Evolutionary conservation across 2,329 filamentous ascomycete genomes (phyloP), one percentile per base, ranked within the genome.

Genomic region (Magnaporthiopsis incrustans): DNA sequence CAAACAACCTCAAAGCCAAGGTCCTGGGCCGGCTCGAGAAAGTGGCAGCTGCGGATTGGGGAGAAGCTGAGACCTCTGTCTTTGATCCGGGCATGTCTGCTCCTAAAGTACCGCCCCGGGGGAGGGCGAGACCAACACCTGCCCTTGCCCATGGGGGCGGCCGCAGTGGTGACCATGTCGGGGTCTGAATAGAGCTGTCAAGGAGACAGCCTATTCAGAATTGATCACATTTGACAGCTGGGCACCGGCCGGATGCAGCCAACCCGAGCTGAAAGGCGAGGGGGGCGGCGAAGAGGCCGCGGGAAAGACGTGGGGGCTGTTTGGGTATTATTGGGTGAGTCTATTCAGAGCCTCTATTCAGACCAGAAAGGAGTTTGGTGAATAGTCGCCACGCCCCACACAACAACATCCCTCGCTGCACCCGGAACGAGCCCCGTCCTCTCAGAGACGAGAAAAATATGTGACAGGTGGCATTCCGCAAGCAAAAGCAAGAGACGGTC

Each of bases 331-430:
- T 44, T 22, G 25, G 10, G 14, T 59, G 44, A 69, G 44, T 65
- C 65, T 70, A 71, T 73, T 73, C 68, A 70, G 57, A 64, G 67
- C n/a, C 65, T 71, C 68, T 75, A 75, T 74, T 75, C 70, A 75
- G 59, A 68, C 69, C 73, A 68, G 56, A 71, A 74, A 68, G 7
- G 50, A 72, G 70, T 59, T 44, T 61, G 35, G 57, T 27, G 53
- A 14, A 62, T 57, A n/a, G 44, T n/a, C 18, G 44, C 18, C 44
- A 22, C 44, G 44, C 44, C 44, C 44, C 44, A 53, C 44, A n/a
- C 44, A 25, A 53, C 56, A 18, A 25, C 44, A 8, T 4, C 44
- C 7, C 44, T 25, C 22, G 18, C 44, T 53, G 44, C n/a, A 25
- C 44, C 5, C 44, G n/a, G 44, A 53, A 25, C 44, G 18, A 53